Evolutionary conservation across 805 yeast genomes (phyloP).

Genomic region (Maudiozyma turicensis): DNA sequence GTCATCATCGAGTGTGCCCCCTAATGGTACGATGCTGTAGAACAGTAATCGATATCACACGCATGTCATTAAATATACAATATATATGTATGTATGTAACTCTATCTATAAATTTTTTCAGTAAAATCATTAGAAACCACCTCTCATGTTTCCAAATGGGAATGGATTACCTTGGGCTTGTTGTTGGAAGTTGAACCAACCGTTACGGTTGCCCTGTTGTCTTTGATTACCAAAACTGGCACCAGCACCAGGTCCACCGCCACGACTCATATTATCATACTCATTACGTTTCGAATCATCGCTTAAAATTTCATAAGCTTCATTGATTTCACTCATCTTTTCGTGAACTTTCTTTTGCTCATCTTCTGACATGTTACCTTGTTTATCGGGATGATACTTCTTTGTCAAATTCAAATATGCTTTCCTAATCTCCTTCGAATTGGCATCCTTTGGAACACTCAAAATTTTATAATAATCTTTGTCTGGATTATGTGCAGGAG

Average conservation of each 20-base stretch:
- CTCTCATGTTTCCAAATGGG: constrained; percentile 5
- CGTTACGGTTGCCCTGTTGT: neutral
- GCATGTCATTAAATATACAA: too few relatives aligned
- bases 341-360: constrained; percentile 60
- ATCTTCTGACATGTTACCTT: constrained; percentile 48
- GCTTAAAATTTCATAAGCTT: constrained; percentile 80
- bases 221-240: neutral
- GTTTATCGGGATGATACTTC: constrained; percentile 88
- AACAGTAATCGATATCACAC: too few relatives aligned
- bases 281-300: constrained; percentile 52
- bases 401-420: constrained; percentile 73
- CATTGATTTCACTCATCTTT: constrained; percentile 86
- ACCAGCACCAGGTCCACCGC: constrained; percentile 1
- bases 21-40: neutral
- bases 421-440: constrained; percentile 60
- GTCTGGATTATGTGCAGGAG: constrained; percentile 24
- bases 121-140: neutral
- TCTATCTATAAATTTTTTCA: neutral
- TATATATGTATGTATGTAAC: neutral
- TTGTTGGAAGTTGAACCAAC: constrained; percentile 1
- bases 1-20: neutral
- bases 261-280: constrained; percentile 45
- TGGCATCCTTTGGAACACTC: constrained; percentile 59
- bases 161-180: constrained; percentile 9
- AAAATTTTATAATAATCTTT: constrained; percentile 76